Conservation (phyloP, 2,329 filamentous ascomycete genomes). For the Ilyonectria destructans region DNA sequence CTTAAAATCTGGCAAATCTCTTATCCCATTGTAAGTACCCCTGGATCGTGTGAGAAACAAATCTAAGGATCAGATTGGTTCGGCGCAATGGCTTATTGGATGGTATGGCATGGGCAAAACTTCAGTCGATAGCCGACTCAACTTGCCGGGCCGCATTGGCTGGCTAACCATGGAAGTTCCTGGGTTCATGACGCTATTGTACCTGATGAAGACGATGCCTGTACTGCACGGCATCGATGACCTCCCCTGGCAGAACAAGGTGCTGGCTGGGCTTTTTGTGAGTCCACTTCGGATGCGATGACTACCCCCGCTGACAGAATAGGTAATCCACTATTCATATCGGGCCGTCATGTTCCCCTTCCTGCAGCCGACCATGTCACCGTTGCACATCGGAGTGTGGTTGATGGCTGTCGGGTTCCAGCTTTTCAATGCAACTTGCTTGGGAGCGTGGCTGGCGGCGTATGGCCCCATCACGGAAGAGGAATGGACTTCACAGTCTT, state of each 20-base stretch:
- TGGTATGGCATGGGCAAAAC: constrained; percentile 97
- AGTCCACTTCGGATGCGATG: constrained; percentile 45
- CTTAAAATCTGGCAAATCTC: constrained; percentile 67
- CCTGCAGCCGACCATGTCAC: constrained; percentile 92
- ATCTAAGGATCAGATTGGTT: constrained; percentile 72
- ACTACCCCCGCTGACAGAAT: constrained; percentile 23
- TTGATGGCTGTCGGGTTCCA: constrained; percentile 80
- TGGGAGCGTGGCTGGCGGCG: constrained; percentile 87
- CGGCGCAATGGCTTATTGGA: constrained; percentile 81
- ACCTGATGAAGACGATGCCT: constrained; percentile 82
- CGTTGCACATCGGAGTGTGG: constrained; percentile 83
- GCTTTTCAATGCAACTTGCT: constrained; percentile 81
- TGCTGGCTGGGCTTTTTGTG: constrained; percentile 79
- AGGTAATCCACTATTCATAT: constrained; percentile 91
- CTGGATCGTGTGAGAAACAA: constrained; percentile 18
- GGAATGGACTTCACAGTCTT: constrained; percentile 63
- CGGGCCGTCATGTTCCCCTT: constrained; percentile 88
- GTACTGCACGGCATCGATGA: constrained; percentile 68
- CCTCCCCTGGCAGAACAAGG: constrained; percentile 84
- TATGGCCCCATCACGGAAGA: constrained; percentile 79
- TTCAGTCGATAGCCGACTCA: constrained; percentile 80
- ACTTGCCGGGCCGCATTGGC: constrained; percentile 89
- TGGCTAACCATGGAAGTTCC: constrained; percentile 93
- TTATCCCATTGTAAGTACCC: constrained; percentile 67
- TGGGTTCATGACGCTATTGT: constrained; percentile 83